These are phyloP conservation scores for Fusarium coicis DNA, from an alignment of 2,329 filamentous ascomycete genomes.

Conservation along the genomic window DNA sequence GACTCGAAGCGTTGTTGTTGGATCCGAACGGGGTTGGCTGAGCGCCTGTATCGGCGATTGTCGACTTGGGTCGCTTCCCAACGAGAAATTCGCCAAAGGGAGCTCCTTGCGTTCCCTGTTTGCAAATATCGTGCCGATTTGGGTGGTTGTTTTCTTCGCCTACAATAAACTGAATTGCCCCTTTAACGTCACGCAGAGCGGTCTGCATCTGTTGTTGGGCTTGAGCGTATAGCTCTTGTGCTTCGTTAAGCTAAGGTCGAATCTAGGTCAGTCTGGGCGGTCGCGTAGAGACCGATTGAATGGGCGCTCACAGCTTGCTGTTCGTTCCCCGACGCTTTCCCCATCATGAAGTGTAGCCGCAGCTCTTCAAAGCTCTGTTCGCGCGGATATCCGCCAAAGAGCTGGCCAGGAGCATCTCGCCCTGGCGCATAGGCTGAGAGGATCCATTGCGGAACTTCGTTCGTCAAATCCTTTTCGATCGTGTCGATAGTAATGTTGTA, in stretches of 20 bases:
- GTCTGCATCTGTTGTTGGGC: conserved; percentile 77
- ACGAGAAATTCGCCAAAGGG: conserved; percentile 59
- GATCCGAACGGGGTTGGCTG: conserved; percentile 57
- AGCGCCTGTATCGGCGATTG: conserved; percentile 42
- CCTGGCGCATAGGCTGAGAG: conserved; percentile 88
- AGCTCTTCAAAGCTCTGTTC: conserved; percentile 93
- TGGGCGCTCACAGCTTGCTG: conserved; percentile 59
- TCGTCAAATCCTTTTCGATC: conserved; percentile 74
- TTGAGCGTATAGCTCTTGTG: conserved; percentile 69
- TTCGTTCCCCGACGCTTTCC: conserved; percentile 68
- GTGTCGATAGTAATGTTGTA: conserved; percentile 67
- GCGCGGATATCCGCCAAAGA: conserved; percentile 81
- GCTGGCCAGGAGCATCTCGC: conserved; percentile 78
- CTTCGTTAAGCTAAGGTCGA: conserved; percentile 65
- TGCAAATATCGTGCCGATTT: conserved; percentile 75
- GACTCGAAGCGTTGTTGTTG: conserved; percentile 32
- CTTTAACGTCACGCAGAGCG: conserved; percentile 75
- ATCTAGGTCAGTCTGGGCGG: conserved; percentile 29
- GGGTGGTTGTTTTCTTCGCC: conserved; percentile 76
- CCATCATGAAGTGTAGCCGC: conserved; percentile 75
- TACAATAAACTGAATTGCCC: conserved; percentile 76
- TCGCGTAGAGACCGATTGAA: background rate
- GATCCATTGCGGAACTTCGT: conserved; percentile 83
- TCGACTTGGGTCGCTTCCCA: conserved; percentile 48
- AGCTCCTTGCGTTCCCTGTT: conserved; percentile 56